A percentile compares a stretch with the other conserved stretches of the same genome.
Evolutionary conservation across 768 basidiomycete species (phyloP).

Genomic region (Lentinula edodes): DNA sequence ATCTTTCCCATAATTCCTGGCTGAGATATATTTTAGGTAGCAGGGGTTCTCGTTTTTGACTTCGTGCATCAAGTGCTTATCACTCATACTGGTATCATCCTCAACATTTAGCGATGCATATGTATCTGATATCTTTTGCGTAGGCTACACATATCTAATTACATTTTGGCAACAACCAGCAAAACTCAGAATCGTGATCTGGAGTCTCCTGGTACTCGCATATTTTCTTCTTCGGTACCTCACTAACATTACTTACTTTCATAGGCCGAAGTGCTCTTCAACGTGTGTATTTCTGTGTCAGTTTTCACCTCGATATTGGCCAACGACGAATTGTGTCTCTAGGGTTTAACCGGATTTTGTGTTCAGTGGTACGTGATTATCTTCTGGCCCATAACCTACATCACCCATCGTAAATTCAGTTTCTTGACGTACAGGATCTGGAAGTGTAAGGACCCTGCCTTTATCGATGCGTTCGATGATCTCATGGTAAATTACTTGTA

Average conservation of each 20-base stretch:
- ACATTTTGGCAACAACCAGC: slow-evolving; percentile 29
- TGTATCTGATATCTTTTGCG: neutral
- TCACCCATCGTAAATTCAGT: slow-evolving; percentile 13
- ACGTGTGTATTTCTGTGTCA: slow-evolving; percentile 22
- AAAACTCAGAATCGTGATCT: slow-evolving; percentile 29
- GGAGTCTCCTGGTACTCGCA: slow-evolving; percentile 31
- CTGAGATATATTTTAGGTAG: slow-evolving; percentile 31
- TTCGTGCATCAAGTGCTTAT: slow-evolving; percentile 50
- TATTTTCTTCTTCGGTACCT: neutral
- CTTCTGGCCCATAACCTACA: neutral
- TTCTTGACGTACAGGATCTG: slow-evolving; percentile 43
- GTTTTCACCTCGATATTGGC: neutral
- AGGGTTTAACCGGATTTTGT: slow-evolving; percentile 42
- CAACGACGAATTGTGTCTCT: neutral
- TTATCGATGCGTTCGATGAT: neutral
- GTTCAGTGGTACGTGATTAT: slow-evolving; percentile 35
- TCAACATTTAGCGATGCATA: neutral
- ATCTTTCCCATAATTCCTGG: neutral
- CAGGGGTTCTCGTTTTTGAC: slow-evolving; percentile 42
- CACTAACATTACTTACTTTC: neutral
- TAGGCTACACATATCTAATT: slow-evolving; percentile 45
- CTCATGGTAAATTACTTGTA: slow-evolving; percentile 12
- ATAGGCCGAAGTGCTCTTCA: slow-evolving; percentile 45
- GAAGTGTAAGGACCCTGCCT: slow-evolving; percentile 26
- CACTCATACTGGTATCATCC: slow-evolving; percentile 39